These are phyloP conservation scores for Coffea eugenioides DNA, from an alignment of 257 asterid species.

Conservation along the genomic window DNA sequence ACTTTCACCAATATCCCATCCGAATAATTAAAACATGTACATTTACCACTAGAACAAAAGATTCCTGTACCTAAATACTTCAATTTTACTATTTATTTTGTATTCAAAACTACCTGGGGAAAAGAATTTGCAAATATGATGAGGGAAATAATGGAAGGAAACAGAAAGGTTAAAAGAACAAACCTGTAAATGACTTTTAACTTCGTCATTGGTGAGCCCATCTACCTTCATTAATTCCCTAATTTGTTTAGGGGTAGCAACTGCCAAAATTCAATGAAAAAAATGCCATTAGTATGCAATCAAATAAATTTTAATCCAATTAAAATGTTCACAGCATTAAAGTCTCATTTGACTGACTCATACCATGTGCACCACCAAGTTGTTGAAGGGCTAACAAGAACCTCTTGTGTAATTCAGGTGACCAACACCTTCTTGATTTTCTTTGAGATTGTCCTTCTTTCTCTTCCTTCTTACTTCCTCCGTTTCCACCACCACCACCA, in stretches of 20 bases:
- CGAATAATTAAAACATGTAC: neutral
- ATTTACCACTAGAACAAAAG: neutral
- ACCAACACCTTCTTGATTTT: slow-evolving; percentile 80
- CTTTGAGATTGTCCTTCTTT: slow-evolving; percentile 49
- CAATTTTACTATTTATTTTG: neutral
- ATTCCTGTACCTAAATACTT: neutral
- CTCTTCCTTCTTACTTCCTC: slow-evolving; percentile 31
- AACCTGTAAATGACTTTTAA: slow-evolving; percentile 88
- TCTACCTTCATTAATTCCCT: slow-evolving; percentile 81
- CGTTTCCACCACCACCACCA: slow-evolving; percentile 9
- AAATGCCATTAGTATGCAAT: neutral
- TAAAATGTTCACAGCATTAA: neutral
- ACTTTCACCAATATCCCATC: neutral
- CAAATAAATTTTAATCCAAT: neutral
- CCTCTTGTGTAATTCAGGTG: slow-evolving; percentile 62
- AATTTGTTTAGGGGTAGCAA: slow-evolving; percentile 81
- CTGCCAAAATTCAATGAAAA: slow-evolving; percentile 36
- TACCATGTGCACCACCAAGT: slow-evolving; percentile 88
- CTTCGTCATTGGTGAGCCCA: slow-evolving; percentile 85
- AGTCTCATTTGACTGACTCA: neutral
- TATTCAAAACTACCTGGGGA: neutral
- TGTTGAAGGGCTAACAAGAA: slow-evolving; percentile 68
- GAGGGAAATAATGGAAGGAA: neutral
- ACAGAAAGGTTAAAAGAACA: slow-evolving; percentile 8
- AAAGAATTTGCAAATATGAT: neutral